Evolutionary conservation across 169 alveolate species (phyloP).

Genomic region (Eimeria acervulina): DNA sequence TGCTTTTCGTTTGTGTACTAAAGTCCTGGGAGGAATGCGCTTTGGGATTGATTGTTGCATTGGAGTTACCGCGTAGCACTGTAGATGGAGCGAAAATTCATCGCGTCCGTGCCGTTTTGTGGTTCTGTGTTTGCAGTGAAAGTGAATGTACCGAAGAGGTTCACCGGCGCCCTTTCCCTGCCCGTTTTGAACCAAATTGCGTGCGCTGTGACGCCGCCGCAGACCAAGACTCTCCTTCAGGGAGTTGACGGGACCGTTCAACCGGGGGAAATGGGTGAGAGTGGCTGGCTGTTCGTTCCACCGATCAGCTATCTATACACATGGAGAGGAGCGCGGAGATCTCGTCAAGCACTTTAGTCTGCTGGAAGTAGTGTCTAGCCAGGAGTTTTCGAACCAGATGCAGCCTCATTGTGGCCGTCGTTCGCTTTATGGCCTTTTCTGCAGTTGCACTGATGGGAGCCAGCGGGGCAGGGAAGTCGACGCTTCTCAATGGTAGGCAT

Average conservation of each 20-base stretch:
- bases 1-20: neutral
- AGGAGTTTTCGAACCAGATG: neutral
- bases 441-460: slow-evolving; percentile 92
- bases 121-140: slow-evolving; percentile 24
- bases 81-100: neutral
- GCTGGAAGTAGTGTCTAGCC: neutral
- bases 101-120: neutral
- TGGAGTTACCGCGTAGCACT: neutral
- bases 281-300: neutral
- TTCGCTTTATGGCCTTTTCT: neutral
- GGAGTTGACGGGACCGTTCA: slow-evolving; percentile 78
- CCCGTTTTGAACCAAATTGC: slow-evolving; percentile 43
- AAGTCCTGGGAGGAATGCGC: neutral
- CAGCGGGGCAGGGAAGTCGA: slow-evolving; percentile 94
- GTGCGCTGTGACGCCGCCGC: slow-evolving; percentile 13
- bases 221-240: slow-evolving; percentile 60
- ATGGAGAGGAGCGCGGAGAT: neutral
- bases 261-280: slow-evolving; percentile 85
- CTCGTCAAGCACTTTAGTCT: neutral
- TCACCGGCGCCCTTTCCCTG: slow-evolving; percentile 47
- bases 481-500: slow-evolving; percentile 87
- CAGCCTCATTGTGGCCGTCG: neutral
- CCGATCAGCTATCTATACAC: neutral
- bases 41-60: neutral
- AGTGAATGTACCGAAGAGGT: slow-evolving; percentile 54